Conservation (phyloP, 2,329 filamentous ascomycete genomes). For the Monosporascus sp. region DNA sequence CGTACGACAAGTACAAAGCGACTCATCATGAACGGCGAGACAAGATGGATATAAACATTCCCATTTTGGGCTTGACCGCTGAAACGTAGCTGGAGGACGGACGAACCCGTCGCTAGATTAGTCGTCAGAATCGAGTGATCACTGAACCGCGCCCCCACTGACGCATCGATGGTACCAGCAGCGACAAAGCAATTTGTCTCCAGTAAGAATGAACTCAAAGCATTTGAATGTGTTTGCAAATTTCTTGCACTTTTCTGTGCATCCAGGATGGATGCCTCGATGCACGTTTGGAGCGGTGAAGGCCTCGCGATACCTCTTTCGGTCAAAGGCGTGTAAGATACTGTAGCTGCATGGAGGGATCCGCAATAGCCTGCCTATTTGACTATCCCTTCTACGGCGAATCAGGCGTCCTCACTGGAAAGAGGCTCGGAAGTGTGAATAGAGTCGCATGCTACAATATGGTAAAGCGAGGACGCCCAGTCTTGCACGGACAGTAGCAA, state of each 20-base stretch:
- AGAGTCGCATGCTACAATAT: neutral
- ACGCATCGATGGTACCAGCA: too few species aligned
- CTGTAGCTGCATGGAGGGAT: constrained; percentile 7
- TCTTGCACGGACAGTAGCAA: neutral
- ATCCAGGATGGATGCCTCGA: constrained; percentile 11
- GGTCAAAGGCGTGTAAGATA: constrained; percentile 11
- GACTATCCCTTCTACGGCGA: too few species aligned
- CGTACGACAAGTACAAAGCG: neutral
- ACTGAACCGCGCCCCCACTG: too few species aligned
- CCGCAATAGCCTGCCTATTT: constrained; percentile 2
- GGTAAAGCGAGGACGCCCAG: neutral
- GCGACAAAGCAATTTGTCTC: too few species aligned
- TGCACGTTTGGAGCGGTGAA: constrained; percentile 21
- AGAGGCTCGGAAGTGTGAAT: constrained; percentile 12
- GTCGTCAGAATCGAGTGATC: too few species aligned
- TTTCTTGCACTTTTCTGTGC: constrained; percentile 13
- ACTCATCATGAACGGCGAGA: neutral
- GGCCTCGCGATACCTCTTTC: constrained; percentile 21
- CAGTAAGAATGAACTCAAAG: too few species aligned
- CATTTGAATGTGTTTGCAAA: constrained; percentile 3
- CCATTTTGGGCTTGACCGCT: neutral
- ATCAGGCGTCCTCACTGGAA: neutral
- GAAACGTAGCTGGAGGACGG: neutral
- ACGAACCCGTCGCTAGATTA: too few species aligned
- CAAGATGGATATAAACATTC: neutral